Conservation (phyloP, 2,329 filamentous ascomycete genomes). For the Cryphonectria carpinicola region DNA sequence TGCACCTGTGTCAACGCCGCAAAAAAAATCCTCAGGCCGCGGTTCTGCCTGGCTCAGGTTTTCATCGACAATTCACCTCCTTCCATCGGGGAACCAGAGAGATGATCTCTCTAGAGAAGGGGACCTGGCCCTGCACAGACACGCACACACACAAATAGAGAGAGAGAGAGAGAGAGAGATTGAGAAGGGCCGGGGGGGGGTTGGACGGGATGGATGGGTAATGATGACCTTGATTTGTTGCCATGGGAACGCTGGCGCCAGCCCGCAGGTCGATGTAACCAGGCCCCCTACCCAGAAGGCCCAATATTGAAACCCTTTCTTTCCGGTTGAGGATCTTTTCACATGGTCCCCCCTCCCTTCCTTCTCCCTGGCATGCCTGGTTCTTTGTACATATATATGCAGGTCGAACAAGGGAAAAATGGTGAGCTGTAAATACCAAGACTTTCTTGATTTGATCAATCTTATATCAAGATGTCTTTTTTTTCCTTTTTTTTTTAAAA, state of each 20-base stretch:
- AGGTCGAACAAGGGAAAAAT: not conserved
- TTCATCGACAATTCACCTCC: not conserved
- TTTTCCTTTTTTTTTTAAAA: too few relatives aligned
- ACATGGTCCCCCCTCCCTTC: slow-evolving; percentile 11
- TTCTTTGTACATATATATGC: not conserved
- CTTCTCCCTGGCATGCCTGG: not conserved
- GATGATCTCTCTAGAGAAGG: not conserved
- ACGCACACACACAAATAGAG: not conserved
- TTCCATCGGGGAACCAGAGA: not conserved
- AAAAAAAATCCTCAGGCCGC: not conserved
- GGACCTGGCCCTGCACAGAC: not conserved
- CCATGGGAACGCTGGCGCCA: slow-evolving; percentile 26
- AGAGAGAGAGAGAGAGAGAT: not conserved
- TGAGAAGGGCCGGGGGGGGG: too few relatives aligned
- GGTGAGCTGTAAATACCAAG: not conserved
- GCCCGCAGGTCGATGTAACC: slow-evolving; percentile 22
- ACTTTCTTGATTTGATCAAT: not conserved
- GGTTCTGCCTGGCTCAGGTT: not conserved
- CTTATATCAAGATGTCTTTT: too few relatives aligned
- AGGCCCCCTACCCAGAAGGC: slow-evolving; percentile 4
- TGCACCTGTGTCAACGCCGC: not conserved
- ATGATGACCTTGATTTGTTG: slow-evolving; percentile 14
- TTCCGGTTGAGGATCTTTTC: slow-evolving; percentile 9
- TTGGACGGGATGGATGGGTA: not conserved
- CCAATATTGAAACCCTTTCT: slow-evolving; percentile 6